These are phyloP conservation scores for Termitomyces sp. DNA, from an alignment of 768 basidiomycete species.

Conservation along the genomic window DNA sequence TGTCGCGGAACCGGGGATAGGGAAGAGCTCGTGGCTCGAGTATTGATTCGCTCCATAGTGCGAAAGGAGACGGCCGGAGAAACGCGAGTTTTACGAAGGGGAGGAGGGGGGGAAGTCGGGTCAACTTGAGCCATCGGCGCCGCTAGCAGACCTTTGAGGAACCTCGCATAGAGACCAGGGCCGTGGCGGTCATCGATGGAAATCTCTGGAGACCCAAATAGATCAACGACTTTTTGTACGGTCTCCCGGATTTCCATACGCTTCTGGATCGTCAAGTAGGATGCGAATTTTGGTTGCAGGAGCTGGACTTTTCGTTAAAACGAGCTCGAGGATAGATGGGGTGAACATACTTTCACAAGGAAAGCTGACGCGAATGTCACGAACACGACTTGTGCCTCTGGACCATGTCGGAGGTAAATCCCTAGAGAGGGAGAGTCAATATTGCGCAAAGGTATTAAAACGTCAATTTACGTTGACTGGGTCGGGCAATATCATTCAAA, in stretches of 20 bases:
- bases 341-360: slow-evolving; percentile 61
- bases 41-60: slow-evolving; percentile 1
- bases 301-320: slow-evolving; percentile 37
- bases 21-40: slow-evolving; percentile 35
- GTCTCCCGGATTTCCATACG: slow-evolving; percentile 58
- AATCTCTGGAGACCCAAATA: slow-evolving; percentile 66
- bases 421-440: slow-evolving; percentile 27
- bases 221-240: slow-evolving; percentile 63
- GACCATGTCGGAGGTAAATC: slow-evolving; percentile 64
- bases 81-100: slow-evolving; percentile 6
- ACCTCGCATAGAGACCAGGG: slow-evolving; percentile 75
- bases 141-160: slow-evolving; percentile 68
- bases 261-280: slow-evolving; percentile 53
- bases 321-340: neutral
- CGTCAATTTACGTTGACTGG: slow-evolving; percentile 45
- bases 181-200: slow-evolving; percentile 80
- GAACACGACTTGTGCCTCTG: slow-evolving; percentile 78
- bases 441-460: neutral
- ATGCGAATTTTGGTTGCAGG: slow-evolving; percentile 71
- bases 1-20: slow-evolving; percentile 44
- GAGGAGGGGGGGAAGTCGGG: slow-evolving; percentile 13
- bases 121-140: slow-evolving; percentile 46
- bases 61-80: neutral
- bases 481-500: slow-evolving; percentile 52
- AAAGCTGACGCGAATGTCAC: slow-evolving; percentile 80